Evolutionary conservation across 1,139 yeast genomes (phyloP).

Genomic region (Nematodospora anomalae): DNA sequence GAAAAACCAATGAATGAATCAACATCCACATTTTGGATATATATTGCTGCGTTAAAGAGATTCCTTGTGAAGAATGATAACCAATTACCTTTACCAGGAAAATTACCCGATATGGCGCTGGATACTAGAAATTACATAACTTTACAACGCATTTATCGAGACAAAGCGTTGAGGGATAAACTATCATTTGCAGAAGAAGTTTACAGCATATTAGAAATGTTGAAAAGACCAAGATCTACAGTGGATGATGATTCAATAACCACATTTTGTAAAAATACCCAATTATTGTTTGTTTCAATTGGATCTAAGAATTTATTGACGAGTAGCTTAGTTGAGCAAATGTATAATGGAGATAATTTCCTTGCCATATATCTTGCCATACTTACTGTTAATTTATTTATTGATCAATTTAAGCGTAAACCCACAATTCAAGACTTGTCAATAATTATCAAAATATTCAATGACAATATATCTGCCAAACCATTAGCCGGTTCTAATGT

Average conservation of each 20-base stretch:
- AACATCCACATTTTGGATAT: conserved; percentile 57
- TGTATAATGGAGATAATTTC: conserved; percentile 22
- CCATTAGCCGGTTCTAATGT: conserved; percentile 16
- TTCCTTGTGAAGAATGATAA: conserved; percentile 46
- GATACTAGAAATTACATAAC: conserved; percentile 62
- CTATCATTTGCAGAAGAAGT: conserved; percentile 37
- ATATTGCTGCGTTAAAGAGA: conserved; percentile 52
- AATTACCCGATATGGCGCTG: conserved; percentile 87
- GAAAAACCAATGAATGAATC: conserved; percentile 18
- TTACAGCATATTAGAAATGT: conserved; percentile 20
- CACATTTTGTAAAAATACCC: conserved; percentile 61
- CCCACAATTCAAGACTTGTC: conserved; percentile 26
- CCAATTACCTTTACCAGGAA: conserved; percentile 69
- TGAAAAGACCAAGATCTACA: conserved; percentile 25
- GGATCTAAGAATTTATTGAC: conserved; percentile 31
- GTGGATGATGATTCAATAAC: conserved; percentile 40
- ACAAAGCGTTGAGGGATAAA: conserved; percentile 57
- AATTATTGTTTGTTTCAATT: conserved; percentile 34
- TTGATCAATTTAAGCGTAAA: conserved; percentile 16
- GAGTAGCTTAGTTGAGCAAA: conserved; percentile 17
- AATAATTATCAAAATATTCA: conserved; percentile 21
- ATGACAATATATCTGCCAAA: conserved; percentile 11
- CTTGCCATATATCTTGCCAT: conserved; percentile 39
- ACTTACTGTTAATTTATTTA: conserved; percentile 29
- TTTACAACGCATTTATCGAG: conserved; percentile 57